phyloP scores from a whole-genome alignment of 148 eudicot genomes.

The Cornus florida region DNA sequence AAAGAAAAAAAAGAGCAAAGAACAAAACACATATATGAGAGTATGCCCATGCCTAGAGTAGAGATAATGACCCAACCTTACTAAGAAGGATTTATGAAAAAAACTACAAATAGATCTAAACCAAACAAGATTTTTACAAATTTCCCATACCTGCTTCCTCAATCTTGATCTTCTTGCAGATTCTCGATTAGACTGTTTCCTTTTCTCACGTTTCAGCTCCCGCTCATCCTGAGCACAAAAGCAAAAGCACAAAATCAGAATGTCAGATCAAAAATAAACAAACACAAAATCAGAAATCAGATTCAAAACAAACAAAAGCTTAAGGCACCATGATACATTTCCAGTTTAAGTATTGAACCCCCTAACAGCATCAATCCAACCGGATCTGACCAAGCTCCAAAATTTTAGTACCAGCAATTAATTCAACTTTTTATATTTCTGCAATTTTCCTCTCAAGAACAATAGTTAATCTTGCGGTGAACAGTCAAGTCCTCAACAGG shows the following conservation, averaged over 20 bases:
- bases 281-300: not conserved
- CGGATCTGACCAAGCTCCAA: too few relatives aligned
- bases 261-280: constrained; percentile 2
- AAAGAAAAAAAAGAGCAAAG: not conserved
- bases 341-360: not conserved
- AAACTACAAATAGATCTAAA: not conserved
- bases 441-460: not conserved
- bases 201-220: constrained; percentile 83
- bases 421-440: not conserved
- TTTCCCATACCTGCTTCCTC: constrained; percentile 69
- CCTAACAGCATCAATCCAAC: too few relatives aligned
- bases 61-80: not conserved
- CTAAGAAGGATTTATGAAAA: not conserved
- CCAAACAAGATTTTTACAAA: not conserved
- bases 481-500: not conserved
- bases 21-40: not conserved
- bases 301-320: not conserved
- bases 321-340: not conserved
- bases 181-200: constrained; percentile 94
- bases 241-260: not conserved
- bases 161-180: constrained; percentile 96
- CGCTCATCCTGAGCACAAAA: constrained; percentile 57
- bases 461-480: not conserved
- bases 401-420: too few relatives aligned
- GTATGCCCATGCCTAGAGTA: not conserved